These are phyloP conservation scores for Fusarium piperis DNA, from an alignment of 2,329 filamentous ascomycete species.

Conservation along the genomic window DNA sequence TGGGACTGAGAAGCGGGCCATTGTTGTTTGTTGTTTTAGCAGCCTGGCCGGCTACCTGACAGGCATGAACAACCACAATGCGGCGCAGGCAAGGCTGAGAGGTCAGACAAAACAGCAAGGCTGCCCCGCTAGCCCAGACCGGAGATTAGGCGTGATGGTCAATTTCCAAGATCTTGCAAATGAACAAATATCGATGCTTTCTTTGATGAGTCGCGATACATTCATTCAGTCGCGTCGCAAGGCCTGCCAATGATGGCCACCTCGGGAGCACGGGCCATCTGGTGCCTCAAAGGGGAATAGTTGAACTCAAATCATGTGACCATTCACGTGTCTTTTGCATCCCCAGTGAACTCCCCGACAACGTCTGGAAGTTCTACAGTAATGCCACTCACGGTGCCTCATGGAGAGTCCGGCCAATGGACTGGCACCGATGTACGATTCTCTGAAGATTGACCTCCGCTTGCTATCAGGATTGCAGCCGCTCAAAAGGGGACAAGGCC, in stretches of 20 bases:
- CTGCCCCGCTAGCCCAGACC: conserved; percentile 5
- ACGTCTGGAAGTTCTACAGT: background rate
- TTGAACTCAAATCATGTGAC: background rate
- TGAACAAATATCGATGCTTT: conserved; percentile 11
- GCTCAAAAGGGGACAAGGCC: conserved; percentile 2
- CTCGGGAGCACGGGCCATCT: conserved; percentile 11
- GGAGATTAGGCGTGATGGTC: background rate
- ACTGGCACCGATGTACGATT: background rate
- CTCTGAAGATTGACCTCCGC: background rate
- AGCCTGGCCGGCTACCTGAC: background rate
- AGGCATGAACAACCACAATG: conserved; percentile 6
- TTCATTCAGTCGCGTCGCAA: conserved; percentile 24
- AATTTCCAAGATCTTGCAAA: background rate
- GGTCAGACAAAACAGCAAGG: background rate
- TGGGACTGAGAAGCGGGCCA: conserved; percentile 72
- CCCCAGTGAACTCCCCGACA: background rate
- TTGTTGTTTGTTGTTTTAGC: conserved; percentile 42
- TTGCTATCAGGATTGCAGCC: conserved; percentile 1
- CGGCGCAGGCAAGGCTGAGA: conserved; percentile 11
- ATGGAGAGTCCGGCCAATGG: background rate
- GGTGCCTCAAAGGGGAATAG: background rate
- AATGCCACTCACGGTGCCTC: background rate
- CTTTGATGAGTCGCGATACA: conserved; percentile 21
- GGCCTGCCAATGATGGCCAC: background rate
- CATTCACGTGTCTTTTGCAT: background rate